Percentiles rank a stretch among this genome's conserved stretches.
Evolutionary conservation across 2,329 filamentous ascomycete species (phyloP).

Genomic region (Colletotrichum brevisporum): DNA sequence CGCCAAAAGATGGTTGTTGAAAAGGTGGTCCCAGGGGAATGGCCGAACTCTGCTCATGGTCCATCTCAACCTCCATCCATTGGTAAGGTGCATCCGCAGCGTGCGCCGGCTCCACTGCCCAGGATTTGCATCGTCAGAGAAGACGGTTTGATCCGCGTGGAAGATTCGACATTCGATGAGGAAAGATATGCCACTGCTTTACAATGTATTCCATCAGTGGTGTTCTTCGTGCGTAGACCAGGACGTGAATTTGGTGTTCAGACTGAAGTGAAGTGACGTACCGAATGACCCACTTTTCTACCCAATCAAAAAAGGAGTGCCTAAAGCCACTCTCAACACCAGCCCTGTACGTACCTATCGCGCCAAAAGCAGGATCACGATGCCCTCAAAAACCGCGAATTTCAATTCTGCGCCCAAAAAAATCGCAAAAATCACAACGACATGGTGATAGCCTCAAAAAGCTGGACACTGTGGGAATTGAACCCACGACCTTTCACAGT

Average conservation of each 20-base stretch:
- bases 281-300: neutral
- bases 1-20: too few species aligned
- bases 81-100: too few species aligned
- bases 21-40: too few species aligned
- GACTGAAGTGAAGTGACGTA: neutral
- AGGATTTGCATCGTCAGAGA: too few species aligned
- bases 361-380: neutral
- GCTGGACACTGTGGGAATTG: conserved; percentile 39
- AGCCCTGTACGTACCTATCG: neutral
- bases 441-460: neutral
- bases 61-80: too few species aligned
- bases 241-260: neutral
- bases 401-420: neutral
- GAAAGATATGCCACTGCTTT: too few species aligned
- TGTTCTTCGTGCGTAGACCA: too few species aligned
- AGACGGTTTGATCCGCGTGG: too few species aligned
- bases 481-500: conserved; percentile 37
- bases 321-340: neutral
- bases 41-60: too few species aligned
- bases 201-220: too few species aligned
- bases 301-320: neutral
- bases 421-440: neutral
- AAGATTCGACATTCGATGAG: too few species aligned
- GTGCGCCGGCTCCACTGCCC: too few species aligned
- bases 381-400: neutral